Base-by-base conservation (phyloP, 2,329 filamentous ascomycete species). In the Fusarium redolens region DNA sequence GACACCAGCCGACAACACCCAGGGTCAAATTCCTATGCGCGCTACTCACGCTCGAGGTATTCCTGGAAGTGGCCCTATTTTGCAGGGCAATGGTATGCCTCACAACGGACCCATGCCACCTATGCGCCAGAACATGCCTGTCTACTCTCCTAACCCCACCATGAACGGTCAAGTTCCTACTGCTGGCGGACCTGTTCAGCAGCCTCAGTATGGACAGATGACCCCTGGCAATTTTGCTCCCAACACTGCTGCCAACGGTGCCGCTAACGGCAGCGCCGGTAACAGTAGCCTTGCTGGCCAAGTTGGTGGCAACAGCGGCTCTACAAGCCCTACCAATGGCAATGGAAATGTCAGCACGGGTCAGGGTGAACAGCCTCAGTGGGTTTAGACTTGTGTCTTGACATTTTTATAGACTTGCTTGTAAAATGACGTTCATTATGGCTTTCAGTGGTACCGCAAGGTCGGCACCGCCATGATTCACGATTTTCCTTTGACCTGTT, bases 21-120 rank as follows among this genome's bases (percentile, higher is more conserved):
- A 87, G 66, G 87, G 87, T 18, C 89, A 91, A 79, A 85, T 89
- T 43, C 80, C 86, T 7, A 76, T 88, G 33, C 87, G 87, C 18
- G 78, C 83, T 43, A 68, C 77, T 54, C 84, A 85, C 73, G 77
- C 77, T 72, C 86, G 87, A 44, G 81, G 79, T 72, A 79, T 86
- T 74, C 81, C 83, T 51, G 84, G 82, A 64, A 83, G 78, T 59
- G 78, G 79, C 8, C 75, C 82, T 18, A 80, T 85, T 48, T 69
- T 85, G 31, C 77, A 77, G 22, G 67, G 68, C 50, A 81, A 80
- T 60, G 78, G 76, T 43, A 45, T 73, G 31, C 48, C 51, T 48
- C 48, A 71, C 45, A 79, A 73, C 43, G 79, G 78, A 37, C 74
- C 74, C 41, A 59, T 77, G 35, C 48, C 73, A 28, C 59, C 69